Conservation (phyloP, 2,329 filamentous ascomycete species). For the Cadophora sp. region DNA sequence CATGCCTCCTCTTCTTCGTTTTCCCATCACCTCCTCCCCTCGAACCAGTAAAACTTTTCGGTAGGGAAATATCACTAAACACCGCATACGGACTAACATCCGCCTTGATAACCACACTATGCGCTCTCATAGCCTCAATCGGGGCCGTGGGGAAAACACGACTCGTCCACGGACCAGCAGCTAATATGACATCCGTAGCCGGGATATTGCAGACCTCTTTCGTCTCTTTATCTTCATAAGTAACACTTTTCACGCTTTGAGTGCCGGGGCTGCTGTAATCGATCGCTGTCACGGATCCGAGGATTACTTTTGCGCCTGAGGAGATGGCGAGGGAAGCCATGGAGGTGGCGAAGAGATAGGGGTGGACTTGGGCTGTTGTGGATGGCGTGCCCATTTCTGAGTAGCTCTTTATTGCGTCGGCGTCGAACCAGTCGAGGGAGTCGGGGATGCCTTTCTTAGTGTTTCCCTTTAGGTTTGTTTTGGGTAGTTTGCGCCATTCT, state of each 20-base stretch:
- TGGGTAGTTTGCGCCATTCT: constrained; percentile 67
- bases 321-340: constrained; percentile 80
- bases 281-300: constrained; percentile 74
- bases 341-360: constrained; percentile 84
- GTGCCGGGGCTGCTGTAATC: constrained; percentile 58
- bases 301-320: constrained; percentile 70
- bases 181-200: constrained; percentile 53
- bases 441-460: constrained; percentile 69
- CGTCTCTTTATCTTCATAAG: constrained; percentile 61
- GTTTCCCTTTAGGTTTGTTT: constrained; percentile 59
- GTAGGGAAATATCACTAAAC: constrained; percentile 86
- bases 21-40: constrained; percentile 55
- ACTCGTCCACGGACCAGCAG: constrained; percentile 68
- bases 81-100: constrained; percentile 76
- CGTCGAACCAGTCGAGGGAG: constrained; percentile 85
- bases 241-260: constrained; percentile 71
- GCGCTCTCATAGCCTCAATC: constrained; percentile 65
- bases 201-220: constrained; percentile 55
- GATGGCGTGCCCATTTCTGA: constrained; percentile 82
- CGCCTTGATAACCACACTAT: constrained; percentile 69
- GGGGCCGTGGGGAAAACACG: constrained; percentile 62
- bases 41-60: constrained; percentile 58
- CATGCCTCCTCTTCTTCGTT: constrained; percentile 60
- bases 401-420: constrained; percentile 71
- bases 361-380: constrained; percentile 93